Conservation (phyloP, 768 basidiomycete species). For the Cubamyces sp. region DNA sequence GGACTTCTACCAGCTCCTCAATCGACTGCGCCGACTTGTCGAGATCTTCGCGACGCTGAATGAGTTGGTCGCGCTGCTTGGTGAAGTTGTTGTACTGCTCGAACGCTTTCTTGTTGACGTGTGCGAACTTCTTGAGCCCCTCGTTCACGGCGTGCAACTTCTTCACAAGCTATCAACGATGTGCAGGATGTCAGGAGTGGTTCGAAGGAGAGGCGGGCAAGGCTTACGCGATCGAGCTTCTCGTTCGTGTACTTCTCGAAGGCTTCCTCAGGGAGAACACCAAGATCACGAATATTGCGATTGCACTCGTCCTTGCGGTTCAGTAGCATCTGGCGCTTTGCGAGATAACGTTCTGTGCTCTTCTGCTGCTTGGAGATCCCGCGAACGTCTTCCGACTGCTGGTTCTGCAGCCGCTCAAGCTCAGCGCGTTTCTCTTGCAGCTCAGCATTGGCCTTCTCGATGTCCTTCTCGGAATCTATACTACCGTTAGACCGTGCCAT, state of each 20-base stretch:
- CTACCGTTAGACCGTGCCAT: background rate
- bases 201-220: background rate
- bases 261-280: slow-evolving; percentile 95
- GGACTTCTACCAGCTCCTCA: slow-evolving; percentile 87
- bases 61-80: slow-evolving; percentile 91
- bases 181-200: background rate
- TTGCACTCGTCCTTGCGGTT: slow-evolving; percentile 93
- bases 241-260: slow-evolving; percentile 93
- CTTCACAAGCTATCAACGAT: slow-evolving; percentile 73
- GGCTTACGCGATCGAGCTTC: slow-evolving; percentile 81
- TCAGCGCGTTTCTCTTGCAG: slow-evolving; percentile 68
- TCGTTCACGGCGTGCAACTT: slow-evolving; percentile 93
- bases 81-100: slow-evolving; percentile 99
- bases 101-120: slow-evolving; percentile 99
- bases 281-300: slow-evolving; percentile 93
- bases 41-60: slow-evolving; percentile 86
- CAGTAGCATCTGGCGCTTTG: slow-evolving; percentile 86
- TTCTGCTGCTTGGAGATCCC: slow-evolving; percentile 92
- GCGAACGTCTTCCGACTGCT: slow-evolving; percentile 86
- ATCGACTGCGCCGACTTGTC: slow-evolving; percentile 90
- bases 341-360: slow-evolving; percentile 91
- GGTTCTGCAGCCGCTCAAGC: slow-evolving; percentile 76
- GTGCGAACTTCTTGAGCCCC: slow-evolving; percentile 92
- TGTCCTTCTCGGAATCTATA: slow-evolving; percentile 71
- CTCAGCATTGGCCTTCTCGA: slow-evolving; percentile 60